Evolutionary conservation across 352 stramenopile genomes (phyloP), one percentile per base, ranked within the genome.

Genomic region (Phytophthora sojae): DNA sequence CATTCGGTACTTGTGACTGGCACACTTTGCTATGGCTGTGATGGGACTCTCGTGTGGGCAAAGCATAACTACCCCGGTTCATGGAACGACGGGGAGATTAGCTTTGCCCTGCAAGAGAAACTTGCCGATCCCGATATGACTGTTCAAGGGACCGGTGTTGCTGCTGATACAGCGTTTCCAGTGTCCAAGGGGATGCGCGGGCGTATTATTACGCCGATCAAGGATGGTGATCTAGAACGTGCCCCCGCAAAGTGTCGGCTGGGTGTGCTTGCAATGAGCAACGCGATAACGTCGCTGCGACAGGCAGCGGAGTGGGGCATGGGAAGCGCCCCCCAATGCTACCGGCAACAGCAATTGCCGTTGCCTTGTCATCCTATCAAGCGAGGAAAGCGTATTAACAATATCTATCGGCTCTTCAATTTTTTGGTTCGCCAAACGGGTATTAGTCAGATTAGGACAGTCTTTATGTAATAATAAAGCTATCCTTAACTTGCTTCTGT

Each of bases 361-460:
- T 49, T 49, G 6, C 42, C 42, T 7, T 49, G 21, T 23, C 4
- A 49, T 9, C 42, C 42, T 49, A 17, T 49, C 15, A 23, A 21
- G 42, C 42, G 17, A 11, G 42, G 42, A 15, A n/a, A 15, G 17
- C 42, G 42, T 42, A 52, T 49, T 1, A 37, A 61, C 39, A 47
- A 54, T 15, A 62, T 54, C 6, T 62, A 62, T 25, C 56, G 39
- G 5, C 23, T 51, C 21, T 62, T 44, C 56, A 62, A 52, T 25
- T 52, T 53, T 42, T 12, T 39, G 9, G 39, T 62, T n/a, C 56
- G 56, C 6, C 37, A 17, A 26, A 53, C 56, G 21, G 56, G 56
- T 7, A 62, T 62, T 23, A 39, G 56, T 50, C 35, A 62, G 25
- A 62, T 62, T 62, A 19, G 56, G 32, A 42, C 11, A 3, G 56